A percentile compares a stretch with the other conserved stretches of the same genome.
phyloP scores from a whole-genome alignment of 208 protist genomes.

The Leishmania braziliensis region DNA sequence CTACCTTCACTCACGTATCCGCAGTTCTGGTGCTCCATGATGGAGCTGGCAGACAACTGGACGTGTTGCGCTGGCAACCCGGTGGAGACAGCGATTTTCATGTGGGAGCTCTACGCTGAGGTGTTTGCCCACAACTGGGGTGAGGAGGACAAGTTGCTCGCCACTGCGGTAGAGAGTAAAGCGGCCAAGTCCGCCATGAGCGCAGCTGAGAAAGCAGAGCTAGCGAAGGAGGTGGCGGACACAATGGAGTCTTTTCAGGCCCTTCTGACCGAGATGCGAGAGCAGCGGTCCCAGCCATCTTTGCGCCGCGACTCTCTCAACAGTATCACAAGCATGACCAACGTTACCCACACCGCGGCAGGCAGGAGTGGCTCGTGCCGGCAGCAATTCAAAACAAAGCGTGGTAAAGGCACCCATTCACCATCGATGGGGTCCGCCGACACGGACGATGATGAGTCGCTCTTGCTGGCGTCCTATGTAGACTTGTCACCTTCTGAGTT shows the following conservation, averaged over 20 bases:
- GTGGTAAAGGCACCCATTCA: neutral
- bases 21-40: conserved; percentile 88
- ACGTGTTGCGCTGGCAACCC: conserved; percentile 66
- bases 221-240: conserved; percentile 33
- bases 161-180: conserved; percentile 38
- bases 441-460: conserved; percentile 1
- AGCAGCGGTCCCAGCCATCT: conserved; percentile 3
- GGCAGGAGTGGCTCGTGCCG: neutral
- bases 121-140: conserved; percentile 83
- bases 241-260: conserved; percentile 49
- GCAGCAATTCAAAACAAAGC: neutral
- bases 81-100: conserved; percentile 69
- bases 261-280: conserved; percentile 41
- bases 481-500: conserved; percentile 21
- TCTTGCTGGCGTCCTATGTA: conserved; percentile 3
- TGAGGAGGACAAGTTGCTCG: conserved; percentile 59
- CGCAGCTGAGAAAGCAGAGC: conserved; percentile 16
- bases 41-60: conserved; percentile 90
- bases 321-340: neutral
- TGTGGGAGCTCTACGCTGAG: conserved; percentile 84
- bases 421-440: neutral
- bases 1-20: conserved; percentile 75
- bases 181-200: conserved; percentile 17
- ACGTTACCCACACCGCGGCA: neutral
- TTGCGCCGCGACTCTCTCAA: conserved; percentile 9